Evolutionary conservation across 106 monocot genomes (phyloP), one percentile per base, ranked within the genome.

Genomic region (Xerophyta viscosa): DNA sequence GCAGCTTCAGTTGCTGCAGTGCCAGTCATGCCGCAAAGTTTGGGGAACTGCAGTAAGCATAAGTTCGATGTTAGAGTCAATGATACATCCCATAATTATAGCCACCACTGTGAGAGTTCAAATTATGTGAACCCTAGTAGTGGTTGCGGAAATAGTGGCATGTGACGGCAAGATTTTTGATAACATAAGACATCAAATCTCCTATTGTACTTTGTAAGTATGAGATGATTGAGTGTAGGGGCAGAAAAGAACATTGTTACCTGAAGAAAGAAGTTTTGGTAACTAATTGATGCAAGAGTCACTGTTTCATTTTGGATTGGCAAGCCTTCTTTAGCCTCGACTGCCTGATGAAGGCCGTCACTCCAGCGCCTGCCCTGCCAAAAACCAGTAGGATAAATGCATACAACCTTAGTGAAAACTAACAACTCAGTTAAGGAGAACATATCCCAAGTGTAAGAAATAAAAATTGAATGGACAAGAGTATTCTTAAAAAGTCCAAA

Each of bases 21-120:
- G 27, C 94, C 94, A 44, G 94, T 96, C 94, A 96, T 96, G 41
- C 94, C 94, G 64, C 94, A 96, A 36, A 96, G 75, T 78, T 96
- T 96, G 1, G 94, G 88, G 56, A 96, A 96, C 94, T 96, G 72
- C n/a, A 37, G 26, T 29, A 13, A 50, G 52, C 56, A 69, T 27
- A 45, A 60, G 29, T 14, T 9, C 7, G n/a, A 44, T 8, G n/a
- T 44, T 44, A 44, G n/a, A n/a, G n/a, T n/a, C n/a, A n/a, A n/a
- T n/a, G n/a, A n/a, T n/a, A n/a, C n/a, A n/a, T n/a, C n/a, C n/a
- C n/a, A n/a, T n/a, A n/a, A n/a, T n/a, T n/a, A n/a, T n/a, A n/a
- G n/a, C n/a, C n/a, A n/a, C n/a, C n/a, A n/a, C n/a, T n/a, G n/a
- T n/a, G n/a, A n/a, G n/a, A n/a, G n/a, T n/a, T n/a, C n/a, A n/a